Conservation (phyloP, 2,329 filamentous ascomycete genomes). For the Fusarium subglutinans region DNA sequence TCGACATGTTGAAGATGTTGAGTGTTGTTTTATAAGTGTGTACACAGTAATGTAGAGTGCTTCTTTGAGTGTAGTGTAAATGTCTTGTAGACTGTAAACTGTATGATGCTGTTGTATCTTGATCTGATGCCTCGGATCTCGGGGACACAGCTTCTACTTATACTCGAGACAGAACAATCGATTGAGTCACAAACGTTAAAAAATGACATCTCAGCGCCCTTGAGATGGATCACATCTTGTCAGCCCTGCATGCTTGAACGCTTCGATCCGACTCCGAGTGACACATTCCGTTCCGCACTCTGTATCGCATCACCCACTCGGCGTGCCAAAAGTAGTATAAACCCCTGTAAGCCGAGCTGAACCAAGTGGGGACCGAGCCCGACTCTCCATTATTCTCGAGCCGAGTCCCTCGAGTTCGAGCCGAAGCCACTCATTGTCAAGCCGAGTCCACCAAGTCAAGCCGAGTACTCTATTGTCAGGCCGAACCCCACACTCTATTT, state of each 20-base stretch:
- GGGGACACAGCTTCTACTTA: conserved; percentile 24
- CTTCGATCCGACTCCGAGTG: conserved; percentile 24
- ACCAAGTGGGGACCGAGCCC: conserved; percentile 13
- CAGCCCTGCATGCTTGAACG: conserved; percentile 22
- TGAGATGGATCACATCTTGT: conserved; percentile 22
- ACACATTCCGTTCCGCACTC: conserved; percentile 27
- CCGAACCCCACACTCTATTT: background rate
- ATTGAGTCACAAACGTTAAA: conserved; percentile 34
- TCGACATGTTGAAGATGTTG: conserved; percentile 25
- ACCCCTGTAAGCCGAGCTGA: conserved; percentile 32
- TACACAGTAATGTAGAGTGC: too few relatives aligned
- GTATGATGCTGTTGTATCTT: background rate
- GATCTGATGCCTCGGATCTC: background rate
- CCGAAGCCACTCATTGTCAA: background rate
- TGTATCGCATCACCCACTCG: background rate
- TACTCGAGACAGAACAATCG: background rate
- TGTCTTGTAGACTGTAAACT: background rate
- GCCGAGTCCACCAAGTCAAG: conserved; percentile 3
- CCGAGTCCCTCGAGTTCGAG: background rate
- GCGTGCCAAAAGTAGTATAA: background rate
- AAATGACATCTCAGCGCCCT: conserved; percentile 18
- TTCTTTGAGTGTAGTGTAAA: background rate
- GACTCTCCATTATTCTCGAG: background rate
- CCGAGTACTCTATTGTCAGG: background rate
- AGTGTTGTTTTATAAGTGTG: background rate